Evolutionary conservation across 352 stramenopile species (phyloP).

Genomic region (Phytophthora brassicae): DNA sequence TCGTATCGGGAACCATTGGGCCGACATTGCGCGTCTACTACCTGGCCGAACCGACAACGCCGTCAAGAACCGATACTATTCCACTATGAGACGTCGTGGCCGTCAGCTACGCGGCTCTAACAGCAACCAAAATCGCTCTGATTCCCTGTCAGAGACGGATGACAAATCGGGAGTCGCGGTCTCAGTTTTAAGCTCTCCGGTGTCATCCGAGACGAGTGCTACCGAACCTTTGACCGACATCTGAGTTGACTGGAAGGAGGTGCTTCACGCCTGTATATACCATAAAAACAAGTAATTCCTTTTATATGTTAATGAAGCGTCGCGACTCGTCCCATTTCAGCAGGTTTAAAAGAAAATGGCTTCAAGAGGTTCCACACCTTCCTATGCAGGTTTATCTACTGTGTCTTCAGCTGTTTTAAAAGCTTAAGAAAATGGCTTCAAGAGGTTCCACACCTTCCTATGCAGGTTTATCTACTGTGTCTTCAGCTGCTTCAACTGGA

Average conservation of each 20-base stretch:
- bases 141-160: conserved; percentile 27
- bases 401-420: conserved; percentile 1
- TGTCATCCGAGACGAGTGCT: conserved; percentile 26
- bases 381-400: conserved; percentile 1
- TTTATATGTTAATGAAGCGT: not conserved
- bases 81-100: conserved; percentile 68
- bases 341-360: not conserved
- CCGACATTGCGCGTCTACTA: conserved; percentile 95
- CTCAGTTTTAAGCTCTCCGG: conserved; percentile 14
- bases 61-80: conserved; percentile 96
- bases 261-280: conserved; percentile 11
- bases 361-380: conserved; percentile 8
- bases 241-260: conserved; percentile 3
- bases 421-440: too few relatives aligned
- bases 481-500: conserved; percentile 5
- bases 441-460: too few relatives aligned
- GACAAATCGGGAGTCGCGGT: conserved; percentile 17
- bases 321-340: not conserved
- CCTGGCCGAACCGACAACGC: conserved; percentile 95
- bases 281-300: not conserved
- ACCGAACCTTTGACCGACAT: conserved; percentile 14
- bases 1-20: conserved; percentile 95
- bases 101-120: conserved; percentile 48
- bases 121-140: conserved; percentile 18
- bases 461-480: not conserved